phyloP scores from a whole-genome alignment of 2,329 filamentous ascomycete genomes.

The Clarireedia paspali region DNA sequence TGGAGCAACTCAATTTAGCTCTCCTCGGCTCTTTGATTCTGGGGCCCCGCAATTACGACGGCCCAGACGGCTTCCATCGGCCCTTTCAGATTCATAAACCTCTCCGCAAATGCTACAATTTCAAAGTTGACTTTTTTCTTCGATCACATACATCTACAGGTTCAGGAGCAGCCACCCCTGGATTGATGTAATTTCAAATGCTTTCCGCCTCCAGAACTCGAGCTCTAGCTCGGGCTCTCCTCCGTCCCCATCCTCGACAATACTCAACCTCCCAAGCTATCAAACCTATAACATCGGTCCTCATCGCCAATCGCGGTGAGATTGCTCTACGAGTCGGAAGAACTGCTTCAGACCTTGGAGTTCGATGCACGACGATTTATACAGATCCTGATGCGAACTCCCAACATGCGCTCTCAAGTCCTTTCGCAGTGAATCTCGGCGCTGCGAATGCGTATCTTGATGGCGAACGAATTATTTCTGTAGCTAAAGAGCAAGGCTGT shows the following conservation, averaged over 20 bases:
- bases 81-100: not conserved
- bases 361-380: conserved; percentile 89
- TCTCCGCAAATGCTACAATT: not conserved
- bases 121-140: not conserved
- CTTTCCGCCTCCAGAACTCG: conserved; percentile 23
- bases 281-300: conserved; percentile 63
- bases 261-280: conserved; percentile 12
- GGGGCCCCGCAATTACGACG: not conserved
- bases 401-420: conserved; percentile 81
- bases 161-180: not conserved
- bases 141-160: not conserved
- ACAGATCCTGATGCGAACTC: conserved; percentile 82
- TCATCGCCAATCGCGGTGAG: conserved; percentile 95
- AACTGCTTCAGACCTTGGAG: conserved; percentile 81
- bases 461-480: conserved; percentile 81
- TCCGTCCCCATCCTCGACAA: conserved; percentile 15
- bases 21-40: not conserved
- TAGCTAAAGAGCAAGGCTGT: conserved; percentile 80
- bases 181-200: conserved; percentile 16
- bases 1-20: too few relatives aligned
- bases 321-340: conserved; percentile 89
- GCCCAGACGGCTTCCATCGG: not conserved
- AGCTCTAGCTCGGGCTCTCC: conserved; percentile 23
- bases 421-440: conserved; percentile 77
- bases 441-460: conserved; percentile 84